These are phyloP conservation scores for Eucalyptus curtisii DNA, from an alignment of 345 rosid genomes.

Conservation along the genomic window DNA sequence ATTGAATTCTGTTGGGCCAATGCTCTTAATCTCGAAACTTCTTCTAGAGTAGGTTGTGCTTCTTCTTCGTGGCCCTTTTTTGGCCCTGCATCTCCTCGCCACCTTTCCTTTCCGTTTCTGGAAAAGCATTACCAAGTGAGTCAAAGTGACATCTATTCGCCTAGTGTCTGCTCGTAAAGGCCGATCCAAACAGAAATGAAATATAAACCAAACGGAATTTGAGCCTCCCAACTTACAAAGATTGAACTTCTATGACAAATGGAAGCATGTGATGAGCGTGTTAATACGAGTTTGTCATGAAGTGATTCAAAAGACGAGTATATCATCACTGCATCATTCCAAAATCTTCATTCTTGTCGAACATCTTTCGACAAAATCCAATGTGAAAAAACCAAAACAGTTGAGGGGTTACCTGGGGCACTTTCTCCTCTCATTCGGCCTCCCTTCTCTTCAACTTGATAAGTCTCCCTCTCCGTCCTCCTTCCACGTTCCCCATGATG, in stretches of 20 bases:
- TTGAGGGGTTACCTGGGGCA: background rate
- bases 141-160: background rate
- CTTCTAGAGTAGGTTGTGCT: constrained; percentile 22
- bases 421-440: background rate
- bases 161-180: background rate
- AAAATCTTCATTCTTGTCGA: background rate
- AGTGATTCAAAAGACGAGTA: background rate
- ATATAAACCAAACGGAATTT: background rate
- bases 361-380: background rate
- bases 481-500: background rate
- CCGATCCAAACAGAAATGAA: background rate
- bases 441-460: background rate
- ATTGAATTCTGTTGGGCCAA: constrained; percentile 43
- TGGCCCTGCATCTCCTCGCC: background rate
- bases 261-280: background rate
- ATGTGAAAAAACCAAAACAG: background rate
- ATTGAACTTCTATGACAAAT: background rate
- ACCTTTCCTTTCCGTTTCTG: background rate
- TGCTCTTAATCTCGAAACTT: constrained; percentile 27
- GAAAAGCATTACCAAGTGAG: background rate
- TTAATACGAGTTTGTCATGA: background rate
- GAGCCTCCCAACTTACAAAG: background rate
- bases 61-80: constrained; percentile 1
- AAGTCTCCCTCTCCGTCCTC: background rate
- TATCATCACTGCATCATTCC: background rate